These are phyloP conservation scores for Madurella mycetomatis DNA, from an alignment of 2,329 filamentous ascomycete species.

Conservation along the genomic window DNA sequence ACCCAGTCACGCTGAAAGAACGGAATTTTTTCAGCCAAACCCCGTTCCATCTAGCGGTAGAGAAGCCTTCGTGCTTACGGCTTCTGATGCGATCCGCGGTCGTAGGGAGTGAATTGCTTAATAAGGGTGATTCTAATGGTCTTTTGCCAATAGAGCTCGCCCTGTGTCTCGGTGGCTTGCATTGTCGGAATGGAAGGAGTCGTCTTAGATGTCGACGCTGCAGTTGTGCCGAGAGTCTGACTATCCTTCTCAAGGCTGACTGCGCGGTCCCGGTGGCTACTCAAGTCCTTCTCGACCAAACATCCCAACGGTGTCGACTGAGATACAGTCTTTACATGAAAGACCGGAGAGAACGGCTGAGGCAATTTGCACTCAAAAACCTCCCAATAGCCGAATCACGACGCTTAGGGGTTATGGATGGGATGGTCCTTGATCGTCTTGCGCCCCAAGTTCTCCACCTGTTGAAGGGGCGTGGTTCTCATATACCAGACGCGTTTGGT, in stretches of 20 bases:
- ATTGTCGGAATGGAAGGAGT: not conserved
- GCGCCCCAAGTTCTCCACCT: not conserved
- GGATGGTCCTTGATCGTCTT: not conserved
- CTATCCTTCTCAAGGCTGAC: not conserved
- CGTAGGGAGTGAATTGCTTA: not conserved
- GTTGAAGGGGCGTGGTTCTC: not conserved
- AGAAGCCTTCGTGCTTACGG: slow-evolving; percentile 1
- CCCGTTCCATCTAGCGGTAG: slow-evolving; percentile 2
- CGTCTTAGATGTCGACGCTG: slow-evolving; percentile 1
- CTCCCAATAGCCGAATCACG: not conserved
- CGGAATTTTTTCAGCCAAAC: slow-evolving; percentile 3
- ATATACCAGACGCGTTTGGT: not conserved
- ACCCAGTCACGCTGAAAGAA: not conserved
- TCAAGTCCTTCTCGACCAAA: not conserved
- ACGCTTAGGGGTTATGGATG: not conserved
- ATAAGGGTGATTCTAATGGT: not conserved
- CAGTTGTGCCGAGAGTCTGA: not conserved
- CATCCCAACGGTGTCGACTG: not conserved
- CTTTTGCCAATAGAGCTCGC: not conserved
- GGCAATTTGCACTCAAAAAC: not conserved
- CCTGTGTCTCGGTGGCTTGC: not conserved
- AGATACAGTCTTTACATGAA: not conserved
- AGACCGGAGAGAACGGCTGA: slow-evolving; percentile 1
- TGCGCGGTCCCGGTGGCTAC: slow-evolving; percentile 1
- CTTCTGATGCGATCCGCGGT: not conserved